phyloP scores from a whole-genome alignment of 306 rosid species.

The Echinosophora koreensis region DNA sequence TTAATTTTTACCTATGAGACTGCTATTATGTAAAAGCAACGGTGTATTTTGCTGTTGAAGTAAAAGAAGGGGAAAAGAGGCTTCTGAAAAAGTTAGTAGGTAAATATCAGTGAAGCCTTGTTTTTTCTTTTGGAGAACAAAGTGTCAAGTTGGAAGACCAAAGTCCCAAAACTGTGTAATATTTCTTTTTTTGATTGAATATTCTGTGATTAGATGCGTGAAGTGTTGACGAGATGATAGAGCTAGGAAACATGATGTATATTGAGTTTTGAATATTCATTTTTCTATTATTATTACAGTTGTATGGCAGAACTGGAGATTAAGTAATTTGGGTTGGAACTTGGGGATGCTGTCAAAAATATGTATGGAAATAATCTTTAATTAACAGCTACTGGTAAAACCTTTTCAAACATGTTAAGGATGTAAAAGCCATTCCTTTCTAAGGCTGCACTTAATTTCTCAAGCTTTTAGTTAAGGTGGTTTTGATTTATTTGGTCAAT shows the following conservation, averaged over 20 bases:
- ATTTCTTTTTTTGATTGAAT: constrained; percentile 37
- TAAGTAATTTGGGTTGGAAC: neutral
- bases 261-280: neutral
- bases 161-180: constrained; percentile 5
- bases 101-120: constrained; percentile 1
- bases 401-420: neutral
- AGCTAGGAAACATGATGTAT: constrained; percentile 8
- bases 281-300: neutral
- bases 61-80: constrained; percentile 3
- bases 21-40: constrained; percentile 24
- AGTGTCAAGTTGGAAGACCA: constrained; percentile 12
- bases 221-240: constrained; percentile 5
- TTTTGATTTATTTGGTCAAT: neutral
- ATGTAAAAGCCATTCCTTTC: neutral
- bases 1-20: constrained; percentile 20
- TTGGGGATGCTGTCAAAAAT: neutral
- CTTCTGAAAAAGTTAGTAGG: constrained; percentile 11
- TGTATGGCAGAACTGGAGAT: neutral
- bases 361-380: neutral
- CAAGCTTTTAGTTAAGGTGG: constrained; percentile 11
- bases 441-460: constrained; percentile 2
- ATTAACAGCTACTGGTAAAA: neutral
- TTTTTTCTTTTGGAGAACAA: constrained; percentile 12
- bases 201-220: neutral
- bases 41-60: constrained; percentile 23